Evolutionary conservation across 2,329 filamentous ascomycete species (phyloP), one percentile per base, ranked within the genome.

Genomic region (Cladophialophora carrionii): DNA sequence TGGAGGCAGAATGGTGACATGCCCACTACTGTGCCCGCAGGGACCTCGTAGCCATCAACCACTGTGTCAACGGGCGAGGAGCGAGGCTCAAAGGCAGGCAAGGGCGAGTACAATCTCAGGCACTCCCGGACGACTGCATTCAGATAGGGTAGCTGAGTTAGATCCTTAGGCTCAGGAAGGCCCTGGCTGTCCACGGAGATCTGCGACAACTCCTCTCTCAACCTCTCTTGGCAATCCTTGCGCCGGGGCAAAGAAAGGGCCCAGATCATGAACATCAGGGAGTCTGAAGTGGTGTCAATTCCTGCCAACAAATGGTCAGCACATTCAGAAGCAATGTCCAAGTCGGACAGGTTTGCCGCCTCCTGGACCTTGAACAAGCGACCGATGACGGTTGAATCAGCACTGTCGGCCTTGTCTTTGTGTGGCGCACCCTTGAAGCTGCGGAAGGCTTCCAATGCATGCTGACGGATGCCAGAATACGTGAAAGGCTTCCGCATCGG

Each of bases 261-360:
- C 80, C 81, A 84, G 34, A 84, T 74, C 0, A 81, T 72, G 68
- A 83, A 84, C 78, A 83, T 82, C 4, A 83, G 68, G 0, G 81
- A 81, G 61, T 85, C 81, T 48, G 79, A 79, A 2, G 82, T 84
- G 2, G 82, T 84, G 65, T 84, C 81, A 17, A 84, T 83, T 0
- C 82, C 82, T 0, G 82, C 82, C 0, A 83, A 76, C 4, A 85
- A 76, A 65, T 85, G 83, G 63, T 85, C 83, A 1, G 82, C 82
- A 14, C 77, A 79, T 70, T 85, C 83, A 0, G 82, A 83, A 1
- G 83, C 83, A 58, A 83, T 80, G 34, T 83, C 80, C 26, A 83
- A 69, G 41, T 80, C 79, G 8, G 75, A 72, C 3, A 84, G 67
- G 3, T 72, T 71, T 73, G 8, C 70, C 26, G 8, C 74, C 71